Base-by-base conservation (phyloP, 495 filamentous ascomycete genomes). In the Endocarpon pusillum region DNA sequence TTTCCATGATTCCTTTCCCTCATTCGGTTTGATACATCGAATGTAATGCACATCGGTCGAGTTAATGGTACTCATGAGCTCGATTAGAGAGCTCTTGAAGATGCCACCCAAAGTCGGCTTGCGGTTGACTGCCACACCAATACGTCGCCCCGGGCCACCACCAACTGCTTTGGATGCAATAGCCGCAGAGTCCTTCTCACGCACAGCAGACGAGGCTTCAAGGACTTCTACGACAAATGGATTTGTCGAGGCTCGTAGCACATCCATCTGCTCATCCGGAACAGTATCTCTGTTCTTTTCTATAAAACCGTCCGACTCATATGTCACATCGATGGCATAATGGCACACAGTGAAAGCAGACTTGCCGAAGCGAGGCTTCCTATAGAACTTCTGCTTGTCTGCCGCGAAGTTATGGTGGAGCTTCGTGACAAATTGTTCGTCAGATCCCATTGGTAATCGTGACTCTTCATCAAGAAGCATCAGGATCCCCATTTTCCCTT, bases 221-320 rank as follows among this genome's bases (percentile, higher is more conserved):
- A 99, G 55, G 11, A 99, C 85, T 35, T 83, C 73, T 24, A 64
- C 69, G 21, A 99, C 66, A 62, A 99, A 99, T 26, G 57, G 58
- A 49, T 94, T 96, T 7, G 75, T 78, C 1, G 89, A 87, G 19
- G 73, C 71, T 45, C 69, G 78, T 38, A 99, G 67, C 23, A 96
- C 74, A 24, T 86, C 84, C 75, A 96, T 75, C 53, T 96, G 89
- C 58, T 99, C 89, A 54, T 99, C 89, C 4, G 89, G 89, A 28
- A 99, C 89, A 18, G 89, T 99, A 54, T 99, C 89, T 46, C 89
- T 71, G 51, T 99, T 99, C 69, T 99, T 99, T 54, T 99, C 91
- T 47, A 99, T 94, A 55, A 99, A 99, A 10, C 91, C 89, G 50
- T 99, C 89, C n/a, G 87, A 94, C 51, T 99, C 89, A 48, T 99